These are phyloP conservation scores for Penicillium canescens DNA, from an alignment of 495 filamentous ascomycete species.

Conservation along the genomic window DNA sequence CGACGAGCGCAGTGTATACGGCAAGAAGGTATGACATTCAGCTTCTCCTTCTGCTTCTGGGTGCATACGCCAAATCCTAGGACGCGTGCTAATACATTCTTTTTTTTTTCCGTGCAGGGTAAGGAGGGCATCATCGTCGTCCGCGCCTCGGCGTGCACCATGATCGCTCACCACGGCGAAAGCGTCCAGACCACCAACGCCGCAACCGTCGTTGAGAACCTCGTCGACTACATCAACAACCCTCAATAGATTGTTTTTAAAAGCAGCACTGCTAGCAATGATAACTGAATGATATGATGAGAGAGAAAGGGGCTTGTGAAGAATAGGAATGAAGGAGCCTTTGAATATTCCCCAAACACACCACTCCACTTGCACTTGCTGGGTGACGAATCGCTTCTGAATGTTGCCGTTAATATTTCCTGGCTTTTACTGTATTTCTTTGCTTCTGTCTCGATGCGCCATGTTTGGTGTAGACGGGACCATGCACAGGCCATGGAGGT, in stretches of 20 bases:
- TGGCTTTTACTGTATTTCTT: constrained; percentile 4
- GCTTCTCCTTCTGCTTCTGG: not conserved
- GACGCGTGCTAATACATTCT: not conserved
- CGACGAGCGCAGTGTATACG: constrained; percentile 78
- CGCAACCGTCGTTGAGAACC: constrained; percentile 39
- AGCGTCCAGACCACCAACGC: constrained; percentile 53
- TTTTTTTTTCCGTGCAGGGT: constrained; percentile 54
- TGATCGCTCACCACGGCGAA: constrained; percentile 84
- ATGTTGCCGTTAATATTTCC: not conserved
- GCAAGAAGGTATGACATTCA: constrained; percentile 66
- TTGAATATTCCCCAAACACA: constrained; percentile 9
- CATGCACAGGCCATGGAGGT: constrained; percentile 1
- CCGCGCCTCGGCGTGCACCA: constrained; percentile 81
- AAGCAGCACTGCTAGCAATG: not conserved
- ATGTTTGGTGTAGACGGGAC: not conserved
- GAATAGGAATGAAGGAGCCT: constrained; percentile 28
- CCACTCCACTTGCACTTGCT: not conserved
- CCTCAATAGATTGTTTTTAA: constrained; percentile 22
- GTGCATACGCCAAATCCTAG: not conserved
- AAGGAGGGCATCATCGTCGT: constrained; percentile 76
- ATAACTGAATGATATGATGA: constrained; percentile 19
- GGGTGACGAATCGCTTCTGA: not conserved
- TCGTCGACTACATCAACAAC: constrained; percentile 48
- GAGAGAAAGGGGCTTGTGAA: constrained; percentile 20
- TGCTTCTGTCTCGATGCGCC: not conserved